phyloP scores from a whole-genome alignment of 2,329 filamentous ascomycete genomes.

The Hymenoscyphus fraxineus region DNA sequence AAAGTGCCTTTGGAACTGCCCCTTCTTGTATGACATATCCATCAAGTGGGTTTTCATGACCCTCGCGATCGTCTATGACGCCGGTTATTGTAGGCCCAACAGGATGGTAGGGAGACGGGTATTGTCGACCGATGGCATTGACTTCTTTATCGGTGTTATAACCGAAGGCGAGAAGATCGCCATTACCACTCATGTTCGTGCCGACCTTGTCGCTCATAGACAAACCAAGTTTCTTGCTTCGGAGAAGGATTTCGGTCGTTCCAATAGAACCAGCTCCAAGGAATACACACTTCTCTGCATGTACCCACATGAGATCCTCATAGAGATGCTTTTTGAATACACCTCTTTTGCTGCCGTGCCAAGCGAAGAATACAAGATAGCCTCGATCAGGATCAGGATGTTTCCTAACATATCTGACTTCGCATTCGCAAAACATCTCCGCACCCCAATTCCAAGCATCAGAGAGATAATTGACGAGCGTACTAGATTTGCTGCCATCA shows the following conservation, averaged over 20 bases:
- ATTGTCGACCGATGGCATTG: slow-evolving; percentile 52
- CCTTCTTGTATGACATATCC: slow-evolving; percentile 64
- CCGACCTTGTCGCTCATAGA: slow-evolving; percentile 55
- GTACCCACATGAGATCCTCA: slow-evolving; percentile 63
- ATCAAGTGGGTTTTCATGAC: slow-evolving; percentile 51
- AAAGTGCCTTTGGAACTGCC: slow-evolving; percentile 54
- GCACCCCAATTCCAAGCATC: slow-evolving; percentile 72
- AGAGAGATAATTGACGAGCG: slow-evolving; percentile 61
- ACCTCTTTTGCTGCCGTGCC: slow-evolving; percentile 57
- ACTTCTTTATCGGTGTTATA: slow-evolving; percentile 57
- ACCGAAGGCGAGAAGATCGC: slow-evolving; percentile 62
- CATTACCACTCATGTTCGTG: slow-evolving; percentile 61
- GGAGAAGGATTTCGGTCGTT: slow-evolving; percentile 62
- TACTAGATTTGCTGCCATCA: slow-evolving; percentile 65
- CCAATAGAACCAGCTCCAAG: slow-evolving; percentile 62
- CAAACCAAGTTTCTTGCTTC: slow-evolving; percentile 57
- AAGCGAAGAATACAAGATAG: slow-evolving; percentile 62
- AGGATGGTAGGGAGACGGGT: slow-evolving; percentile 49
- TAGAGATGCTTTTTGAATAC: slow-evolving; percentile 52
- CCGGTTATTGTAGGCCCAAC: slow-evolving; percentile 61
- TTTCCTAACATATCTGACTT: slow-evolving; percentile 60
- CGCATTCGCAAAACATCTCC: slow-evolving; percentile 66
- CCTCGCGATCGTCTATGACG: slow-evolving; percentile 56
- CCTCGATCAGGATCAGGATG: slow-evolving; percentile 42
- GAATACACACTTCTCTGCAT: slow-evolving; percentile 62